These are phyloP conservation scores for Cyclotella baltica DNA, from an alignment of 108 stramenopile species.

Conservation along the genomic window DNA sequence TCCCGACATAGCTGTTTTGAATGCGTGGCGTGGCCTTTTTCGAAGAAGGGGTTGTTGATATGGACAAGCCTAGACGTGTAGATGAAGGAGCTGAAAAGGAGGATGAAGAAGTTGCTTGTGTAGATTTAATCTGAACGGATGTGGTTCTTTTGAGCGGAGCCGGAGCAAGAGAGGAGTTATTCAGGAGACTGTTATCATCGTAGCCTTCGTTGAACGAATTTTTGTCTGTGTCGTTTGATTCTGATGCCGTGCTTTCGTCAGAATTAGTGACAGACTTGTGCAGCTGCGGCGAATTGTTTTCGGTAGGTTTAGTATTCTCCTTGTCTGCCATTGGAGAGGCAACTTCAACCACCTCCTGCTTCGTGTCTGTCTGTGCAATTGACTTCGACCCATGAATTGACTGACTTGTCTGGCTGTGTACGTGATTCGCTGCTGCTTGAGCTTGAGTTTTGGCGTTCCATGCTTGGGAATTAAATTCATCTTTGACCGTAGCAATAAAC, in stretches of 20 bases:
- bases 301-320: background rate
- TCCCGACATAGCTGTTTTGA: conserved; percentile 1
- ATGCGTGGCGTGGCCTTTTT: conserved; percentile 7
- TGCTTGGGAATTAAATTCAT: background rate
- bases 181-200: background rate
- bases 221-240: background rate
- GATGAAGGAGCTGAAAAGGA: background rate
- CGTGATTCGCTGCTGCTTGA: too few species aligned
- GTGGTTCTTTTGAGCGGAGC: background rate
- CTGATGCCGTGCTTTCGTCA: background rate
- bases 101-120: background rate
- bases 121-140: background rate
- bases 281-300: too few species aligned
- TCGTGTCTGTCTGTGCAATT: background rate
- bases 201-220: background rate
- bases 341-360: too few species aligned
- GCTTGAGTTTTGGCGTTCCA: too few species aligned
- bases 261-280: too few species aligned
- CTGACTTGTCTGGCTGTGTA: too few species aligned
- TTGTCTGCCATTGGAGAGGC: too few species aligned
- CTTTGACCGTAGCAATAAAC: background rate
- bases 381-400: too few species aligned
- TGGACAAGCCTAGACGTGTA: background rate
- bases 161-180: conserved; percentile 1
- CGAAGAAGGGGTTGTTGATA: conserved; percentile 9